Conservation (phyloP, 2,329 filamentous ascomycete genomes). For the Aspergillus floridensis region DNA sequence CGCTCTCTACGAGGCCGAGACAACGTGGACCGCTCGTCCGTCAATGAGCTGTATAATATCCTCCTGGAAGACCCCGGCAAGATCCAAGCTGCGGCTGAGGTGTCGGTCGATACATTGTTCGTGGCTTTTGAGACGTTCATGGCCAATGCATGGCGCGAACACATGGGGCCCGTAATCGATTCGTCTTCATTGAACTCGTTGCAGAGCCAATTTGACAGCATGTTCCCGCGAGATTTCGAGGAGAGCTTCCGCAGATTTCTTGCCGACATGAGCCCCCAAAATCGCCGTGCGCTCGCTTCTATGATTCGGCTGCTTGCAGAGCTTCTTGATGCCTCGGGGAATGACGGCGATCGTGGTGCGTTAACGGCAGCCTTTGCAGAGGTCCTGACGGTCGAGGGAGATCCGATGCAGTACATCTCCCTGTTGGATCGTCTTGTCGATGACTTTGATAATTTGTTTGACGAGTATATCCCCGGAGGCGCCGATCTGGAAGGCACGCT, state of each 20-base stretch:
- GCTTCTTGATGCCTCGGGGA: slow-evolving; percentile 82
- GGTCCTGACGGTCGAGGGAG: slow-evolving; percentile 73
- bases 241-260: slow-evolving; percentile 56
- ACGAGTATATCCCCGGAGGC: slow-evolving; percentile 54
- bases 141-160: slow-evolving; percentile 79
- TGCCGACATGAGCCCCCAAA: slow-evolving; percentile 56
- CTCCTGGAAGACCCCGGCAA: slow-evolving; percentile 81
- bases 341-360: slow-evolving; percentile 85
- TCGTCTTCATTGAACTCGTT: slow-evolving; percentile 68
- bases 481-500: slow-evolving; percentile 43
- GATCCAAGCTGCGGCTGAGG: slow-evolving; percentile 70
- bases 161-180: slow-evolving; percentile 81
- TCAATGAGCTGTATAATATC: slow-evolving; percentile 88
- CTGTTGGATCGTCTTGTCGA: slow-evolving; percentile 84
- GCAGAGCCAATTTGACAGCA: slow-evolving; percentile 53
- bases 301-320: slow-evolving; percentile 84
- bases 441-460: slow-evolving; percentile 85
- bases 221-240: slow-evolving; percentile 50
- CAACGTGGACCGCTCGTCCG: slow-evolving; percentile 69
- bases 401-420: slow-evolving; percentile 80
- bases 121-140: slow-evolving; percentile 93
- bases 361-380: slow-evolving; percentile 87
- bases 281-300: slow-evolving; percentile 73
- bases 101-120: slow-evolving; percentile 80
- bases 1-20: slow-evolving; percentile 69